A percentile compares a stretch with the other conserved stretches of the same genome.
Evolutionary conservation across 2,329 filamentous ascomycete species (phyloP).

Genomic region (Diaporthe sp.): DNA sequence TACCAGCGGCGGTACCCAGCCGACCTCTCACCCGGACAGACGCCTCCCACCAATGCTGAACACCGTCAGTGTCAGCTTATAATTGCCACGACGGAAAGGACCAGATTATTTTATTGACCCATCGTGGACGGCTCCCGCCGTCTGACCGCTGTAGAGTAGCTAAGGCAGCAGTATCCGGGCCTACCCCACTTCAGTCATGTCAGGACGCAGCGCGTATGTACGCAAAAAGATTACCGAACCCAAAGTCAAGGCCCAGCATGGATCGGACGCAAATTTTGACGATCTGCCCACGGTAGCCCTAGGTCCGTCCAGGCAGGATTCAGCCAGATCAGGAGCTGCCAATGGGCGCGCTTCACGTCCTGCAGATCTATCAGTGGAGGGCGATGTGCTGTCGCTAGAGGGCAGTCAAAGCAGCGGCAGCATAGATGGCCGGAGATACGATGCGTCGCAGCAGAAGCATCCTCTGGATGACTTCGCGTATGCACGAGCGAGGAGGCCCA

Average conservation of each 20-base stretch:
- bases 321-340: constrained; percentile 56
- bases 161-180: neutral
- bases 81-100: neutral
- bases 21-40: neutral
- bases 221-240: constrained; percentile 68
- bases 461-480: constrained; percentile 59
- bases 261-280: constrained; percentile 43
- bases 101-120: neutral
- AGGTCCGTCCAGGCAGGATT: constrained; percentile 49
- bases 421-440: constrained; percentile 50
- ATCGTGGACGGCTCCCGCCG: neutral
- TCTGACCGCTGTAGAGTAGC: neutral
- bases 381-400: constrained; percentile 43
- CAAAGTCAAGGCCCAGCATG: constrained; percentile 51
- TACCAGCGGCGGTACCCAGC: constrained; percentile 36
- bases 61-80: neutral
- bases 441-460: constrained; percentile 42
- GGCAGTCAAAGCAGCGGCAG: constrained; percentile 56
- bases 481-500: constrained; percentile 56
- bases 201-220: constrained; percentile 69
- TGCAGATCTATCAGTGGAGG: constrained; percentile 53
- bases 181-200: constrained; percentile 55
- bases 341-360: constrained; percentile 61
- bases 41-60: neutral
- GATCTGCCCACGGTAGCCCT: constrained; percentile 48